Base-by-base conservation (phyloP, 2,329 filamentous ascomycete species). In the Nigrograna mackinnonii region DNA sequence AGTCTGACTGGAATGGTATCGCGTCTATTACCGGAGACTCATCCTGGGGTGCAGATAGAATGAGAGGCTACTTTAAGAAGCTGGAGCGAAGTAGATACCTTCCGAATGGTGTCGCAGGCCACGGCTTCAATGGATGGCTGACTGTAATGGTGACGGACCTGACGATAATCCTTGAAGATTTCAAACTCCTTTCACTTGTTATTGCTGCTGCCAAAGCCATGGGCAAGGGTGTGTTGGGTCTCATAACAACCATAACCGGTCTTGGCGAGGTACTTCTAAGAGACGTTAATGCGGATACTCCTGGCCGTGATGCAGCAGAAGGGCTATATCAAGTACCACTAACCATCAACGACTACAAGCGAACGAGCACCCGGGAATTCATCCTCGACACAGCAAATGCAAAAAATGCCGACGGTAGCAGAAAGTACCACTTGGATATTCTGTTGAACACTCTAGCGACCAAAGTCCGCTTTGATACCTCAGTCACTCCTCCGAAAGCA, bases 401-500 rank as follows among this genome's bases (percentile, higher is more conserved):
- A 16, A 66, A 68, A 42, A 74, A 76, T 47, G 37, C 55, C 3
- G 69, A 79, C 43, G 78, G 78, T 17, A 68, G 63, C 18, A 71
- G 72, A 47, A 74, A 69, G 46, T 81, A 80, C 55, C 74, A 71
- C 16, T 73, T 84, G 1, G 75, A 80, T 45, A 64, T 84, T 32
- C 67, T 70, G 22, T 70, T 75, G 3, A 85, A 84, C 64, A 80
- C 77, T 13, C 66, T 87, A 26, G 86, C 79, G 48, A 82, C 84
- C 36, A 83, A 83, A 58, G 67, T 89, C 61, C 69, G 71, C 30
- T 85, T 83, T 51, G 83, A 85, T 17, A 76, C 76, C 24, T 83
- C 81, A 60, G 79, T 78, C 14, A 57, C 68, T 9, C 76, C 76
- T 21, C 72, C 75, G 49, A 84, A 50, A 33, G 68, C 68, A 2